Percentiles rank a stretch among this genome's conserved stretches.
Evolutionary conservation across 2,329 filamentous ascomycete genomes (phyloP).

Genomic region (Leptographium radiaticola): DNA sequence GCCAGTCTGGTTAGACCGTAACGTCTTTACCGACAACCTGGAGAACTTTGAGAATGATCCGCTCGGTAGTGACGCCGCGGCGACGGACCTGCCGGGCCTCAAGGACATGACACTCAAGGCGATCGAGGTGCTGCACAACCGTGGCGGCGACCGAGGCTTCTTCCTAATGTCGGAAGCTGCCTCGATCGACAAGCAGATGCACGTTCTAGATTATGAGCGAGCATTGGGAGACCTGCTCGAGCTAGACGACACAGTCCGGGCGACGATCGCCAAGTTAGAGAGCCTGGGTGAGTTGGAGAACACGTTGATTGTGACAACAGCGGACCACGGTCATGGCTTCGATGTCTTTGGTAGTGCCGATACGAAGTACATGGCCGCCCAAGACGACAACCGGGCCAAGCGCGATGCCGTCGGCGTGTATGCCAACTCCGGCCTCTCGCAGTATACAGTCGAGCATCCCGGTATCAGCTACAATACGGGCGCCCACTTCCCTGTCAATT

Average conservation of each 20-base stretch:
- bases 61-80: conserved; percentile 47
- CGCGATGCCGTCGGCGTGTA: conserved; percentile 65
- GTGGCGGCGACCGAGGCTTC: conserved; percentile 58
- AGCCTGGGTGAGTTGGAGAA: conserved; percentile 54
- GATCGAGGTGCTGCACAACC: conserved; percentile 60
- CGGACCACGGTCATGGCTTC: conserved; percentile 85
- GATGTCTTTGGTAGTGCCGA: conserved; percentile 71
- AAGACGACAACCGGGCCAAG: conserved; percentile 56
- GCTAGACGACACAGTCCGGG: conserved; percentile 70
- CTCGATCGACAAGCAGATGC: conserved; percentile 85
- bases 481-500: conserved; percentile 67
- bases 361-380: conserved; percentile 54
- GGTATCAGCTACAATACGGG: conserved; percentile 59
- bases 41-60: conserved; percentile 54
- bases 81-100: conserved; percentile 65
- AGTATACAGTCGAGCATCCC: conserved; percentile 50
- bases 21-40: conserved; percentile 64
- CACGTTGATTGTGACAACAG: conserved; percentile 67
- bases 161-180: conserved; percentile 83
- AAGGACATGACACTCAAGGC: conserved; percentile 88
- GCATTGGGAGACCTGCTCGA: conserved; percentile 75
- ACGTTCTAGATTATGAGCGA: conserved; percentile 71
- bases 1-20: conserved; percentile 77
- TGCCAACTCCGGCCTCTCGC: conserved; percentile 57
- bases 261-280: conserved; percentile 58